These are phyloP conservation scores for Chlamydomonas schloesseri DNA, from an alignment of 139 green algal genomes.

Conservation along the genomic window DNA sequence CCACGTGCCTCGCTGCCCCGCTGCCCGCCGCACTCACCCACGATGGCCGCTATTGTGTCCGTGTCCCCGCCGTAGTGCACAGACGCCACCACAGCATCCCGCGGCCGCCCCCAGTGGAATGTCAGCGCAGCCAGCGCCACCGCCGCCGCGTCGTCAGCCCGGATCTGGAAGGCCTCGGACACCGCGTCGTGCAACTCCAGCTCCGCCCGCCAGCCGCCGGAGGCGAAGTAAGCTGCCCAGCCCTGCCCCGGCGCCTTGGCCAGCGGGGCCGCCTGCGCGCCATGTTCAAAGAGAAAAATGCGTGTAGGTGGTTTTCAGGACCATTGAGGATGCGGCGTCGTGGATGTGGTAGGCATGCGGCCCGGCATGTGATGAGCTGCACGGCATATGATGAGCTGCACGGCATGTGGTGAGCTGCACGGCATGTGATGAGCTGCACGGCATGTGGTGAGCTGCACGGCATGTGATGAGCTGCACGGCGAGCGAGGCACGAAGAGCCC, in stretches of 20 bases:
- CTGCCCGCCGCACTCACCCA: slow-evolving; percentile 40
- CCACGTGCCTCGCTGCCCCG: too few relatives aligned
- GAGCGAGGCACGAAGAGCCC: too few relatives aligned
- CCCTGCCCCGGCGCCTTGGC: neutral
- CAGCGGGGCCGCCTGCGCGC: neutral
- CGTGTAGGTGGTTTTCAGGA: too few relatives aligned
- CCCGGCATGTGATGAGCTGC: too few relatives aligned
- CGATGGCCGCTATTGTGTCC: slow-evolving; percentile 61
- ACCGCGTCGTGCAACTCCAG: neutral
- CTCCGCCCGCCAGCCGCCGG: slow-evolving; percentile 44
- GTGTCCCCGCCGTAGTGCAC: slow-evolving; percentile 63
- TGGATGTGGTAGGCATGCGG: too few relatives aligned
- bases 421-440: too few relatives aligned
- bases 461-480: too few relatives aligned
- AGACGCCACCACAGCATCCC: slow-evolving; percentile 50
- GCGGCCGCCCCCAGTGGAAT: slow-evolving; percentile 36
- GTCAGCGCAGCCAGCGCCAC: slow-evolving; percentile 44
- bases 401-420: too few relatives aligned
- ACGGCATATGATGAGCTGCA: too few relatives aligned
- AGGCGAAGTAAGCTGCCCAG: slow-evolving; percentile 42
- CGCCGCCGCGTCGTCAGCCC: slow-evolving; percentile 47
- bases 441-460: too few relatives aligned
- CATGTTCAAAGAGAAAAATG: too few relatives aligned
- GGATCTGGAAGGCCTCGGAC: slow-evolving; percentile 56
- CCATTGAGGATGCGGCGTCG: too few relatives aligned